Evolutionary conservation across 805 yeast genomes (phyloP).

Genomic region (Saturnispora mendoncae): DNA sequence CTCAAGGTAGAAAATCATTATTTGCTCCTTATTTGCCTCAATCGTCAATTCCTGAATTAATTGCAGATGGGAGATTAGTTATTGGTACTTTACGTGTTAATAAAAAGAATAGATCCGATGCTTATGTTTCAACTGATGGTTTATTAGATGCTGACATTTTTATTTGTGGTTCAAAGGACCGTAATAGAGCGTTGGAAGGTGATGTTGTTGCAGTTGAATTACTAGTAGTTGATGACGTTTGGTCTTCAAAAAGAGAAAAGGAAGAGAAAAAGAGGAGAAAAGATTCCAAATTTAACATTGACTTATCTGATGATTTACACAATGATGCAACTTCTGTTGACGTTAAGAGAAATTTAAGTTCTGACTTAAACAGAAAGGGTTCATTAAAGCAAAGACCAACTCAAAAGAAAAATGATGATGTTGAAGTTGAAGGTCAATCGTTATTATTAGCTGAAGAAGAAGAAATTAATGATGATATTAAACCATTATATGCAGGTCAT

Average conservation of each 20-base stretch:
- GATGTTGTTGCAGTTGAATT: slow-evolving; percentile 94
- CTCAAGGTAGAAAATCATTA: slow-evolving; percentile 56
- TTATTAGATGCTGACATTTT: slow-evolving; percentile 92
- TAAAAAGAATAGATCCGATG: slow-evolving; percentile 93
- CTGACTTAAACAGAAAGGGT: slow-evolving; percentile 61
- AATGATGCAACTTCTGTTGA: slow-evolving; percentile 53
- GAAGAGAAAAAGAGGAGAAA: slow-evolving; percentile 90
- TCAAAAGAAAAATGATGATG: slow-evolving; percentile 95
- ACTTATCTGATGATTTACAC: slow-evolving; percentile 59
- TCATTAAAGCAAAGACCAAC: slow-evolving; percentile 92
- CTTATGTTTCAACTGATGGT: slow-evolving; percentile 96
- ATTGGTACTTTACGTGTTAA: slow-evolving; percentile 90
- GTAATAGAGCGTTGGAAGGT: slow-evolving; percentile 95
- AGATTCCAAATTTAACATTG: slow-evolving; percentile 26
- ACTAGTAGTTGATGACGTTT: slow-evolving; percentile 91
- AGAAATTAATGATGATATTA: slow-evolving; percentile 84
- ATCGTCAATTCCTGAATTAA: slow-evolving; percentile 78
- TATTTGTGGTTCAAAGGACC: slow-evolving; percentile 96
- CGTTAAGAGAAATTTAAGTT: slow-evolving; percentile 9
- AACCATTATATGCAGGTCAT: slow-evolving; percentile 95
- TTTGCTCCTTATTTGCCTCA: slow-evolving; percentile 97
- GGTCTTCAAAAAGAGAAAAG: slow-evolving; percentile 93
- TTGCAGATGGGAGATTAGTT: slow-evolving; percentile 83
- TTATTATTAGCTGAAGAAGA: slow-evolving; percentile 88
- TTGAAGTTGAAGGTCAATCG: slow-evolving; percentile 97